A percentile compares a stretch with the other conserved stretches of the same genome.
Evolutionary conservation across 2,329 filamentous ascomycete species (phyloP).

Genomic region (Aspergillus fructus): DNA sequence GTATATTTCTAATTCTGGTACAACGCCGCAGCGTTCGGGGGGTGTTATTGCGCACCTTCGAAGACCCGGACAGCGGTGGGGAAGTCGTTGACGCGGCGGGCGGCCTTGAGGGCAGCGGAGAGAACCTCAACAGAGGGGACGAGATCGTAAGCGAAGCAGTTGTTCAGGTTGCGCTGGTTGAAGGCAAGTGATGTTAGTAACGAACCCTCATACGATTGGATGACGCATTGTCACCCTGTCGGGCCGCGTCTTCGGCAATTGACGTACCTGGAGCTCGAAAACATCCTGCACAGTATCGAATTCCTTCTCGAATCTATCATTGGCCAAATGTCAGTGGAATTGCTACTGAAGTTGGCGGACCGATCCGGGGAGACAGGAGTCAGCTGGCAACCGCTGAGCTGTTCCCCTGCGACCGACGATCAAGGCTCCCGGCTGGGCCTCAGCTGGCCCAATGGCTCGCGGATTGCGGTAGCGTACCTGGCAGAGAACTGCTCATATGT

Average conservation of each 20-base stretch:
- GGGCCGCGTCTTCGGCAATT: neutral
- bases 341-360: slow-evolving; percentile 6
- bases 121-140: slow-evolving; percentile 92
- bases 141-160: slow-evolving; percentile 99
- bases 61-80: slow-evolving; percentile 98
- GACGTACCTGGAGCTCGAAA: slow-evolving; percentile 95
- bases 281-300: slow-evolving; percentile 97
- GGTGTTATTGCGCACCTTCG: slow-evolving; percentile 69
- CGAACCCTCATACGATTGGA: neutral
- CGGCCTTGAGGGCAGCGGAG: slow-evolving; percentile 86
- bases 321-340: slow-evolving; percentile 38
- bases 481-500: slow-evolving; percentile 98
- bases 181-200: neutral
- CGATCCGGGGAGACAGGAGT: slow-evolving; percentile 1
- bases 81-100: slow-evolving; percentile 95
- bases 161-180: slow-evolving; percentile 86
- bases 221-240: neutral
- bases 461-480: slow-evolving; percentile 62
- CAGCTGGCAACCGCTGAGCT: slow-evolving; percentile 9
- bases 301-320: slow-evolving; percentile 93
- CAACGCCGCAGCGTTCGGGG: neutral
- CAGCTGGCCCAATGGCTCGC: slow-evolving; percentile 24
- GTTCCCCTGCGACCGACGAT: slow-evolving; percentile 14
- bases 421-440: slow-evolving; percentile 10
- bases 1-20: slow-evolving; percentile 1